Conservation (phyloP, 2,329 filamentous ascomycete species). For the Cladosporium oxysporum region DNA sequence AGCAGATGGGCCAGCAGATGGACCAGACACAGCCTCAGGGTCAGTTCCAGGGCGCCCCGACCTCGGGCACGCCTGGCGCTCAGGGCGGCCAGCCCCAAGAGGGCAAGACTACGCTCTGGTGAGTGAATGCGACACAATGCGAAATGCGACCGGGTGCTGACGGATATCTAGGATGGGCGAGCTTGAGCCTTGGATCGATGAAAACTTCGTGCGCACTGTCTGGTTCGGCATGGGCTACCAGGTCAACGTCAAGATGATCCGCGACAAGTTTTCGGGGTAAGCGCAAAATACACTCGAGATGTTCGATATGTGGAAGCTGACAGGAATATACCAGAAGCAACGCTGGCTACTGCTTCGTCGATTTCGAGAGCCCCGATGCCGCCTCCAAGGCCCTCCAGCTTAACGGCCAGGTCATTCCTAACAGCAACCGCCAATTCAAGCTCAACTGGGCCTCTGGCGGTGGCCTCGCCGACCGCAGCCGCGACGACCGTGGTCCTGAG, state of each 20-base stretch:
- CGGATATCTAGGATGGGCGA: slow-evolving; percentile 84
- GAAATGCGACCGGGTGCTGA: slow-evolving; percentile 15
- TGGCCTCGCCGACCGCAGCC: slow-evolving; percentile 88
- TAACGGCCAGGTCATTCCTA: slow-evolving; percentile 87
- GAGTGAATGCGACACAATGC: slow-evolving; percentile 29
- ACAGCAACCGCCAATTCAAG: slow-evolving; percentile 94
- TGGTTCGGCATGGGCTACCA: slow-evolving; percentile 92
- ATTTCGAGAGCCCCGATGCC: slow-evolving; percentile 79
- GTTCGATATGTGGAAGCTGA: slow-evolving; percentile 15
- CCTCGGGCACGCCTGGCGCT: slow-evolving; percentile 45
- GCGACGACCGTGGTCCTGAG: slow-evolving; percentile 93
- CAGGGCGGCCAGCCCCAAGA: slow-evolving; percentile 42
- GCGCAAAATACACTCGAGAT: slow-evolving; percentile 31
- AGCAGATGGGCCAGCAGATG: slow-evolving; percentile 59
- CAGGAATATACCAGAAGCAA: slow-evolving; percentile 62
- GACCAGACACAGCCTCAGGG: slow-evolving; percentile 51
- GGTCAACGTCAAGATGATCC: slow-evolving; percentile 99
- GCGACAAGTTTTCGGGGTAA: slow-evolving; percentile 97
- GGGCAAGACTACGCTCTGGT: slow-evolving; percentile 57
- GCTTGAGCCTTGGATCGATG: slow-evolving; percentile 98
- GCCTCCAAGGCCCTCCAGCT: slow-evolving; percentile 88
- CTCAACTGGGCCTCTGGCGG: slow-evolving; percentile 99
- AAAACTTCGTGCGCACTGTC: slow-evolving; percentile 95
- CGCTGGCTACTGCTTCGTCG: slow-evolving; percentile 97
- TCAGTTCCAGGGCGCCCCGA: slow-evolving; percentile 46